Evolutionary conservation across 352 stramenopile genomes (phyloP), one percentile per base, ranked within the genome.

Genomic region (Phytophthora kernoviae): DNA sequence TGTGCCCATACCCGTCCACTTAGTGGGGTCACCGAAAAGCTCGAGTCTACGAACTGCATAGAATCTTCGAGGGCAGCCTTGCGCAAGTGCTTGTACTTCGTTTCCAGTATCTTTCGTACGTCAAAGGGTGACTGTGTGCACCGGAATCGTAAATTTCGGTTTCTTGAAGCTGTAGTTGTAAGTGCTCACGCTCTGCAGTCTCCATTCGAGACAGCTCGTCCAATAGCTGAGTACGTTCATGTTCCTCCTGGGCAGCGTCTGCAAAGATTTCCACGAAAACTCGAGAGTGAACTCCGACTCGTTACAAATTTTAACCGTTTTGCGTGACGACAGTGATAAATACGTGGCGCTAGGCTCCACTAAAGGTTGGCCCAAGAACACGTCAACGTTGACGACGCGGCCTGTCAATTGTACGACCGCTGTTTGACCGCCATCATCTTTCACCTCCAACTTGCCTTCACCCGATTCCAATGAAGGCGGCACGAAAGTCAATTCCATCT

Each of bases 11-110:
- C 88, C 7, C 96, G 79, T 2, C 96, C 94, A 8, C 54, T 77
- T 20, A 97, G 47, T n/a, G 96, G 94, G 15, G 87, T 76, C 22
- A 99, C 73, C 3, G 88, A 70, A 43, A 98, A 98, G 46, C 90
- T 96, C 11, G 97, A 86, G 68, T 98, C 80, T n/a, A 94, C 84
- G 46, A 98, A 98, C 24, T 97, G 89, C 92, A 98, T 97, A 0
- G 56, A 58, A 64, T 98, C 96, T 26, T 98, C 88, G 5, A 90
- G 69, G 0, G 91, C 74, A 4, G 95, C 93, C 61, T 96, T 94
- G 20, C 87, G 78, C 32, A 98, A 61, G 44, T 97, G 85, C 39
- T 72, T 77, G 76, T 98, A 98, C 81, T 98, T 98, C 42, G 73
- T 88, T 32, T 94, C 82, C 21, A 98, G 70, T 2, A 80, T 70